Evolutionary conservation across 176 grass and related monocot species (phyloP), one percentile per base, ranked within the genome.

Genomic region (Saccharum officinarum): DNA sequence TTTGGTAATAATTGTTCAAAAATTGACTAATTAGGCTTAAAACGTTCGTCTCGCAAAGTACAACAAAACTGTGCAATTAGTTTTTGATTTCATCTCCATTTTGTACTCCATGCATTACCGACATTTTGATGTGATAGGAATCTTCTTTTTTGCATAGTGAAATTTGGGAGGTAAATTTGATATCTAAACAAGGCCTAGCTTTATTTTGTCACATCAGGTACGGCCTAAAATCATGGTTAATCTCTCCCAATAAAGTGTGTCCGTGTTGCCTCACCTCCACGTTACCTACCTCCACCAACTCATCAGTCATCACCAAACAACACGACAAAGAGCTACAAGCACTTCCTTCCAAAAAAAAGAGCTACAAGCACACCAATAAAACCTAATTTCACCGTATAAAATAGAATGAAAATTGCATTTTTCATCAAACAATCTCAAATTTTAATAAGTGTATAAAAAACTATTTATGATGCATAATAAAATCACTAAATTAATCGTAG

Each of bases 221-320:
- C 14, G n/a, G 13, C 6, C 41, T 25, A 46, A 46, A 63, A 86
- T n/a, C 28, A 28, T 28, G 28, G 28, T 28, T 28, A 28, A 50
- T 40, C 40, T 33, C 33, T 33, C 33, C 67, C 74, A 4, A 83
- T 83, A 79, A 88, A 88, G 75, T 70, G 54, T 65, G 13, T 33
- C 15, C 10, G 36, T 42, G n/a, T 79, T 66, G 67, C 86, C n/a
- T 71, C 75, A 15, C n/a, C 72, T 55, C 44, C 87, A 84, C 81
- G 44, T 79, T 79, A 88, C 25, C 67, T 54, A 72, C 44, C 34
- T 88, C 41, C 79, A 49, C 49, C 25, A 17, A 22, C 18, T 22
- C 15, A 57, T 20, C 54, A 57, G 18, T 39, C 10, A 20, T 83
- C 52, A 22, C 41, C 22, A 54, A 33, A 33, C 73, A 64, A 73